Evolutionary conservation across 2,329 filamentous ascomycete genomes (phyloP).

Genomic region (Colletotrichum tropicale): DNA sequence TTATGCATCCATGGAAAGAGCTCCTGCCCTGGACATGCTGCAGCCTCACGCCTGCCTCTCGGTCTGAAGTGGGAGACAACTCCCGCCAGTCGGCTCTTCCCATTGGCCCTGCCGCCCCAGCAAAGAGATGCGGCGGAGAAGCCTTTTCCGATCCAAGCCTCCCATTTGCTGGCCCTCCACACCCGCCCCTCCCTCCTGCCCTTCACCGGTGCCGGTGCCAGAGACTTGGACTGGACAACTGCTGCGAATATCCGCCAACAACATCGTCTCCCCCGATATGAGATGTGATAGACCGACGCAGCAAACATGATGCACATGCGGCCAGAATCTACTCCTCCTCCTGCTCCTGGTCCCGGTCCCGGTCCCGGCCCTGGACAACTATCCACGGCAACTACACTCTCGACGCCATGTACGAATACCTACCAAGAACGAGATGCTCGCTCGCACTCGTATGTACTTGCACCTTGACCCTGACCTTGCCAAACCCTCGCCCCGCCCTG

Average conservation of each 20-base stretch:
- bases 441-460: background rate
- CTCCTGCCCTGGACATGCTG: background rate
- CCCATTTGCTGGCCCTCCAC: conserved; percentile 7
- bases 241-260: conserved; percentile 19
- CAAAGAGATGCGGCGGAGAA: background rate
- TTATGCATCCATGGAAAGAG: background rate
- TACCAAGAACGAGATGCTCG: background rate
- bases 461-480: background rate
- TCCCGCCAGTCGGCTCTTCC: background rate
- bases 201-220: conserved; percentile 20
- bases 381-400: background rate
- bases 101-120: background rate
- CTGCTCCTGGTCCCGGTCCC: background rate
- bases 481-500: background rate
- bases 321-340: background rate
- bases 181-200: background rate
- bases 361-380: background rate
- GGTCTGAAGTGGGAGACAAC: background rate
- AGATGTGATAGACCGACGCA: conserved; percentile 9
- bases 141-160: conserved; percentile 5
- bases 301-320: background rate
- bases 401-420: background rate
- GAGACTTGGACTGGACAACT: conserved; percentile 17
- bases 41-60: background rate
- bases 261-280: conserved; percentile 9